phyloP scores from a whole-genome alignment of 31 red algal species.

The Odonthalia washingtoniensis region DNA sequence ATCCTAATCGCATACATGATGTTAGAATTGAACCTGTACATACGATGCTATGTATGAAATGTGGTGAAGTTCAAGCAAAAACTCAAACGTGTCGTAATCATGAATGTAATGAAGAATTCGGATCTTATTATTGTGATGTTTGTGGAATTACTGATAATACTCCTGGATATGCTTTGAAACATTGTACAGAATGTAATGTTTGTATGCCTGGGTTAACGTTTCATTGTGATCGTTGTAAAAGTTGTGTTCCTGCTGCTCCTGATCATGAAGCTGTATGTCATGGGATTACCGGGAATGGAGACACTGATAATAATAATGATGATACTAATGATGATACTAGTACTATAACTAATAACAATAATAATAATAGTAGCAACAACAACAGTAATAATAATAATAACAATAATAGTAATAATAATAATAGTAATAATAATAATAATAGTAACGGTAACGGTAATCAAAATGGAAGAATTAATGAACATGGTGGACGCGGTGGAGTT shows the following conservation, averaged over 20 bases:
- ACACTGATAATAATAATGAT: neutral
- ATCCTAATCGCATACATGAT: constrained; percentile 74
- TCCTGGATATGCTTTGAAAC: constrained; percentile 75
- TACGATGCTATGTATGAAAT: constrained; percentile 91
- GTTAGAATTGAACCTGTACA: constrained; percentile 77
- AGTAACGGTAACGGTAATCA: neutral
- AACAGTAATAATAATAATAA: neutral
- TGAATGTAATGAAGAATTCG: constrained; percentile 81
- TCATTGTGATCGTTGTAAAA: constrained; percentile 95
- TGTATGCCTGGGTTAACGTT: constrained; percentile 90
- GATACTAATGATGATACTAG: constrained; percentile 6
- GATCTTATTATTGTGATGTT: constrained; percentile 89
- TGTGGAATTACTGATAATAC: constrained; percentile 94
- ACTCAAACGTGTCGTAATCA: constrained; percentile 73
- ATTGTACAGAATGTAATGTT: constrained; percentile 93
- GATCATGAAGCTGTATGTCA: constrained; percentile 67
- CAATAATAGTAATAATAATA: neutral
- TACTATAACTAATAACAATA: neutral
- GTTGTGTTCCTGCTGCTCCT: constrained; percentile 74
- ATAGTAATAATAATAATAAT: neutral
- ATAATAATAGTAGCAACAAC: neutral
- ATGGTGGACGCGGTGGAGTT: neutral
- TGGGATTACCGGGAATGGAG: constrained; percentile 22
- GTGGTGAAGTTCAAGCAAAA: constrained; percentile 84
- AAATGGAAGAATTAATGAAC: neutral